phyloP scores from a whole-genome alignment of 768 basidiomycete genomes.

The Holtermanniella nyarrowii region DNA sequence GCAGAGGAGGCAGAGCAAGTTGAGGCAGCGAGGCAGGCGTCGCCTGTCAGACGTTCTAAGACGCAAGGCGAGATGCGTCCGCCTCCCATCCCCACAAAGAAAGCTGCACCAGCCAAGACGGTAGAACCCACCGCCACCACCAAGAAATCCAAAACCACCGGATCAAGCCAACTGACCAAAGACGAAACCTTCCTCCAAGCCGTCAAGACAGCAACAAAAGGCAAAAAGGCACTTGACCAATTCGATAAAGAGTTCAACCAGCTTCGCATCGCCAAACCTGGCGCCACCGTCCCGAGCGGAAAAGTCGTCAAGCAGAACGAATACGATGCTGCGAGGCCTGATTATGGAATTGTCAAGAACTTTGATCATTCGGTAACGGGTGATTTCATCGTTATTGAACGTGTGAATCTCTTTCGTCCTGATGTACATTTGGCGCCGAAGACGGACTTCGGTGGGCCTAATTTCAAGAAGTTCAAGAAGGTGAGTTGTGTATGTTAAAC shows the following conservation, averaged over 20 bases:
- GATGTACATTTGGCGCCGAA: conserved; percentile 9
- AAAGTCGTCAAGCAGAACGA: conserved; percentile 8
- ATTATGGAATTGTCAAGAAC: conserved; percentile 28
- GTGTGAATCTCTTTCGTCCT: conserved; percentile 35
- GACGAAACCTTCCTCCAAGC: conserved; percentile 35
- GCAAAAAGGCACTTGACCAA: conserved; percentile 33
- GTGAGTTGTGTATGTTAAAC: conserved; percentile 9
- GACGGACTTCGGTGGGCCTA: conserved; percentile 24
- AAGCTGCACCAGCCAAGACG: neutral
- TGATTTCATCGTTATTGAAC: conserved; percentile 38
- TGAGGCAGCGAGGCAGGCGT: conserved; percentile 3
- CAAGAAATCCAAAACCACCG: neutral
- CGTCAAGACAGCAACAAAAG: conserved; percentile 24
- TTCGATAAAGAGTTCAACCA: conserved; percentile 39
- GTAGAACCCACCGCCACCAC: neutral
- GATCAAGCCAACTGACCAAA: conserved; percentile 4
- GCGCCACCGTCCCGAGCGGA: conserved; percentile 1
- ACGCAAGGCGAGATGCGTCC: neutral
- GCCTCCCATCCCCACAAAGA: neutral
- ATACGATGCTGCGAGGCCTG: conserved; percentile 17
- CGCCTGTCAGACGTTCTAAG: neutral
- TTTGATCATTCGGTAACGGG: conserved; percentile 35
- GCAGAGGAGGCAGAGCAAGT: conserved; percentile 1
- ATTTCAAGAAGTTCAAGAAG: conserved; percentile 42
- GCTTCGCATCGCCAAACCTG: conserved; percentile 29